Conservation (phyloP, 768 basidiomycete species). For the Trametes cubensis region DNA sequence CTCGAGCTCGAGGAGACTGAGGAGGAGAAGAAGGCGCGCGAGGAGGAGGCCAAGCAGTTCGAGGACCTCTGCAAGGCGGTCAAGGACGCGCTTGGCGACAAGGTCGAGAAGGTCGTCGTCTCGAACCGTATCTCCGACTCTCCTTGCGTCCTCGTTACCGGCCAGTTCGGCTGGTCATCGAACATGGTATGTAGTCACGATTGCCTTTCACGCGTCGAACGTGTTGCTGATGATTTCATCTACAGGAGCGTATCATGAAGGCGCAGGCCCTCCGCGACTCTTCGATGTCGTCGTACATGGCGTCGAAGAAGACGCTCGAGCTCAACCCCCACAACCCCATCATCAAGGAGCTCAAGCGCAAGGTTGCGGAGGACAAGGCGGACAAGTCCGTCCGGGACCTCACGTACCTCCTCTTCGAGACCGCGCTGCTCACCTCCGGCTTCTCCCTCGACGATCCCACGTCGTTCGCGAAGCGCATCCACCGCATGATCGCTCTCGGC, state of each 20-base stretch:
- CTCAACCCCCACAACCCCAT: conserved; percentile 91
- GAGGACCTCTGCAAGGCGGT: conserved; percentile 89
- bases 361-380: conserved; percentile 95
- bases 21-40: conserved; percentile 91
- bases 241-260: conserved; percentile 96
- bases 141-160: conserved; percentile 95
- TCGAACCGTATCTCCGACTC: conserved; percentile 98
- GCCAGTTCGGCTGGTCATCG: conserved; percentile 99
- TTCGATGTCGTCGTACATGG: conserved; percentile 99
- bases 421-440: conserved; percentile 90
- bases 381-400: conserved; percentile 98
- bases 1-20: conserved; percentile 99
- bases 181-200: conserved; percentile 75
- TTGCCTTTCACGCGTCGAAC: not conserved
- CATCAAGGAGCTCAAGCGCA: conserved; percentile 93
- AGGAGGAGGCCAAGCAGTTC: conserved; percentile 82
- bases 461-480: conserved; percentile 93
- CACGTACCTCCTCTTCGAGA: conserved; percentile 96
- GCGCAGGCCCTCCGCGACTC: conserved; percentile 96
- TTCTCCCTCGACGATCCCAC: conserved; percentile 96
- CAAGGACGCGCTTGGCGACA: conserved; percentile 98
- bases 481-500: conserved; percentile 95
- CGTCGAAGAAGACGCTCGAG: conserved; percentile 97
- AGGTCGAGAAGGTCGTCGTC: conserved; percentile 98
- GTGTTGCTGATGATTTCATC: not conserved